Evolutionary conservation across 768 basidiomycete species (phyloP), one percentile per base, ranked within the genome.

Genomic region (Ephemerocybe angulata): DNA sequence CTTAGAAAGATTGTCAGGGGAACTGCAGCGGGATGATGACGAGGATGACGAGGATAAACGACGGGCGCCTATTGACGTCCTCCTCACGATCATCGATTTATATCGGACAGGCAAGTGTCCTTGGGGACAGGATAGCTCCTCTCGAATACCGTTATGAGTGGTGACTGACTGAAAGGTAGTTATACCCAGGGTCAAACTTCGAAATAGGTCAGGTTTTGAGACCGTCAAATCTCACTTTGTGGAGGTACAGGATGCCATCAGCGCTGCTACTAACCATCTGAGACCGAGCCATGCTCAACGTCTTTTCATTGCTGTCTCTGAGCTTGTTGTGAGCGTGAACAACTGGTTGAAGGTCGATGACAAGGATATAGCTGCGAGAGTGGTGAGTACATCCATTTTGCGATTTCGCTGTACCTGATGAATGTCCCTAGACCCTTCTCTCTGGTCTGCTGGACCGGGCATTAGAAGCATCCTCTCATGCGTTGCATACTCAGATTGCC

Each of bases 401-500:
- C n/a, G n/a, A n/a, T n/a, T n/a, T n/a, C n/a, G n/a, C n/a, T n/a
- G n/a, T n/a, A n/a, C n/a, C n/a, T n/a, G n/a, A n/a, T n/a, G n/a
- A n/a, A 12, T n/a, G 47, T 28, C 31, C 44, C 2, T 44, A 69
- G 70, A 17, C 8, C 4, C 49, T 64, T 13, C 21, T 70, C 41
- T 61, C 61, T 46, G 49, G 40, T 15, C 33, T 69, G 3, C 44
- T 72, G 15, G 58, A 62, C 37, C 35, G 22, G 10, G 50, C 58
- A 7, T 28, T 67, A 33, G 22, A 53, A 22, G 35, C 55, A 5
- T 44, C 52, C 44, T 78, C 72, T 15, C 61, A 64, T 40, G 75
- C 65, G 35, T 71, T 84, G 19, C 70, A 75, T 29, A 70, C 74
- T 2, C 72, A 64, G 10, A 65, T 83, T 3, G 78, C 84, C 1